phyloP scores from a whole-genome alignment of 768 basidiomycete species.

The Podaxis sp. region DNA sequence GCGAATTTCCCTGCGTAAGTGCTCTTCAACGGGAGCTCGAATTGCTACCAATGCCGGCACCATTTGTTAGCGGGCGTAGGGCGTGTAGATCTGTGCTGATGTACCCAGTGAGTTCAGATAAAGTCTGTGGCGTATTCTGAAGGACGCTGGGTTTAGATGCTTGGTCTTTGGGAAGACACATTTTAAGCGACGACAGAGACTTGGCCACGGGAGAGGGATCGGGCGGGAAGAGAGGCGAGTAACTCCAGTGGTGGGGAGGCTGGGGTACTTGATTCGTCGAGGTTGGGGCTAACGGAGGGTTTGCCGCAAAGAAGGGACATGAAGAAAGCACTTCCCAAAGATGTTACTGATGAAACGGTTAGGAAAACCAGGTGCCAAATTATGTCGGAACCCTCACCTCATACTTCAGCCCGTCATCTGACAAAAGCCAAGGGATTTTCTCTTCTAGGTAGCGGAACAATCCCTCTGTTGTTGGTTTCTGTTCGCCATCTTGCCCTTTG shows the following conservation, averaged over 20 bases:
- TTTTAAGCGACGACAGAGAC: slow-evolving; percentile 35
- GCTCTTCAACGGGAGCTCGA: slow-evolving; percentile 55
- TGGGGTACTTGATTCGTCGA: slow-evolving; percentile 22
- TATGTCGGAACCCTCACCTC: slow-evolving; percentile 44
- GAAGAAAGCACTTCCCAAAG: slow-evolving; percentile 64
- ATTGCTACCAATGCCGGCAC: slow-evolving; percentile 27
- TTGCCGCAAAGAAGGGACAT: slow-evolving; percentile 49
- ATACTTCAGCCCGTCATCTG: slow-evolving; percentile 48
- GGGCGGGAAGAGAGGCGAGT: slow-evolving; percentile 30
- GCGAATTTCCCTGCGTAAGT: slow-evolving; percentile 69
- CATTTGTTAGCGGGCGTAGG: slow-evolving; percentile 36
- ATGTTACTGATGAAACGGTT: slow-evolving; percentile 33
- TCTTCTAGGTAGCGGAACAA: slow-evolving; percentile 58
- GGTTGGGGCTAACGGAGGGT: slow-evolving; percentile 19
- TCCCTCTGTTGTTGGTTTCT: slow-evolving; percentile 53
- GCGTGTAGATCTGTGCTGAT: slow-evolving; percentile 71
- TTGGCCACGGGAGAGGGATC: slow-evolving; percentile 37
- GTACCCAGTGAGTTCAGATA: slow-evolving; percentile 77
- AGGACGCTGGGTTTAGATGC: slow-evolving; percentile 36
- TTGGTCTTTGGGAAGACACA: slow-evolving; percentile 33
- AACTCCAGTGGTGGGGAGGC: slow-evolving; percentile 39
- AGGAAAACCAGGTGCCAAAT: neutral
- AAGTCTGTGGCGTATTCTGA: slow-evolving; percentile 63
- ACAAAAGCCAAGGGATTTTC: slow-evolving; percentile 56
- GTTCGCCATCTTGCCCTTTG: slow-evolving; percentile 32